Evolutionary conservation across 2,329 filamentous ascomycete species (phyloP).

Genomic region (Blastomyces parvus): DNA sequence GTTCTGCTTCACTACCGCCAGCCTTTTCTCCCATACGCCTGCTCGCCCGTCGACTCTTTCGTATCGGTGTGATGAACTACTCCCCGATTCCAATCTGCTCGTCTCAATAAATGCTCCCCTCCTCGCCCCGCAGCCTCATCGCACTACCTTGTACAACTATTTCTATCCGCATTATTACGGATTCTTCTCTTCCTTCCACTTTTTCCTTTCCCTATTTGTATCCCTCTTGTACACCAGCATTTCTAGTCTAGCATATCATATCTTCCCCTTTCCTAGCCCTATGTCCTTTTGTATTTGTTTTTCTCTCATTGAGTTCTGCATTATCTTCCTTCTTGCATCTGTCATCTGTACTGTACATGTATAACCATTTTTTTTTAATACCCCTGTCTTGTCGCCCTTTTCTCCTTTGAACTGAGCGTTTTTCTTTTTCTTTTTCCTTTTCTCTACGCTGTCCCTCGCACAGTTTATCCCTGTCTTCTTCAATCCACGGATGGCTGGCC

Average conservation of each 20-base stretch:
- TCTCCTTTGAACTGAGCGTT: background rate
- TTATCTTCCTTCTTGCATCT: background rate
- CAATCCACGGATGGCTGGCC: background rate
- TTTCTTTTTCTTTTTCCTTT: background rate
- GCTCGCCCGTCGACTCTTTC: background rate
- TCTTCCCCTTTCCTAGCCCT: background rate
- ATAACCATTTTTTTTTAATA: background rate
- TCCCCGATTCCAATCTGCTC: background rate
- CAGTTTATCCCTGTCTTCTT: background rate
- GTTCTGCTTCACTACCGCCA: slow-evolving; percentile 2
- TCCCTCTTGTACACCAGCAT: slow-evolving; percentile 1
- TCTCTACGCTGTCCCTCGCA: background rate
- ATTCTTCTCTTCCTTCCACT: background rate
- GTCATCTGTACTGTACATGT: slow-evolving; percentile 2
- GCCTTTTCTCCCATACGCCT: background rate
- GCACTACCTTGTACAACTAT: background rate
- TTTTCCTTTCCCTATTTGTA: background rate
- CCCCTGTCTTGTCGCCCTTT: background rate
- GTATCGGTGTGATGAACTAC: background rate
- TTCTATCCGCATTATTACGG: background rate
- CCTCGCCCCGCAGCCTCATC: background rate
- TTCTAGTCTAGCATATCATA: background rate
- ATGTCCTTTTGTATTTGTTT: background rate
- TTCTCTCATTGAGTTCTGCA: background rate
- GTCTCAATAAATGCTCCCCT: background rate